A percentile compares a stretch with the other conserved stretches of the same genome.
phyloP scores from a whole-genome alignment of 164 flowering plant species.

The Umbellularia californica region DNA sequence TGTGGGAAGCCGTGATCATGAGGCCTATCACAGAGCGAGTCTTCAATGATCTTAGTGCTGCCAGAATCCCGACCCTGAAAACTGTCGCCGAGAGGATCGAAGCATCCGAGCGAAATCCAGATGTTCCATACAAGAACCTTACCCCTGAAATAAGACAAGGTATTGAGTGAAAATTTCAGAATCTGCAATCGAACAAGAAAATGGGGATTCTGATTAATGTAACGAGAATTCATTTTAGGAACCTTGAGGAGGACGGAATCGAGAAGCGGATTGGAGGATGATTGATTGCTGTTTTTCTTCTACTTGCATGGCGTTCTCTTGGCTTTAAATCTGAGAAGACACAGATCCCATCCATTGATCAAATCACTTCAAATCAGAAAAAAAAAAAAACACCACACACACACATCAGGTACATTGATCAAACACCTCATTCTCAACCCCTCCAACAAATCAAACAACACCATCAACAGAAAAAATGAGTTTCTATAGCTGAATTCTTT shows the following conservation, averaged over 20 bases:
- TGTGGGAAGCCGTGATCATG: slow-evolving; percentile 98
- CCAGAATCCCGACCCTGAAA: slow-evolving; percentile 65
- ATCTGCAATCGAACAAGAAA: background rate
- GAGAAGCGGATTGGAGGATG: slow-evolving; percentile 44
- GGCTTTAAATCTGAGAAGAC: background rate
- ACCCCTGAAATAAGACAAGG: slow-evolving; percentile 36
- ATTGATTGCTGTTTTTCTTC: slow-evolving; percentile 39
- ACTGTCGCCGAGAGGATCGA: slow-evolving; percentile 67
- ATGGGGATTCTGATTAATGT: background rate
- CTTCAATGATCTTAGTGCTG: slow-evolving; percentile 68
- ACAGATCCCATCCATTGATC: no score
- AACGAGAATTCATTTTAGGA: no score
- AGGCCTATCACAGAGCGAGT: slow-evolving; percentile 61
- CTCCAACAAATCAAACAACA: no score
- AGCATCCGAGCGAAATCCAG: slow-evolving; percentile 90
- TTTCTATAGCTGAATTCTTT: no score
- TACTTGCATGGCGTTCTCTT: slow-evolving; percentile 29
- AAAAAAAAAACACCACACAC: no score
- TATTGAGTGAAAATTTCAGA: background rate
- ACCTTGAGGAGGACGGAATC: slow-evolving; percentile 61
- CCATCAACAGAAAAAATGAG: no score
- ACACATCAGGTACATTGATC: no score
- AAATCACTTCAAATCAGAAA: no score
- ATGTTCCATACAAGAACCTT: slow-evolving; percentile 77
- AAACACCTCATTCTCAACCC: no score